Conservation (phyloP, 176 grass and related monocot species). For the Oryza glumipatula region DNA sequence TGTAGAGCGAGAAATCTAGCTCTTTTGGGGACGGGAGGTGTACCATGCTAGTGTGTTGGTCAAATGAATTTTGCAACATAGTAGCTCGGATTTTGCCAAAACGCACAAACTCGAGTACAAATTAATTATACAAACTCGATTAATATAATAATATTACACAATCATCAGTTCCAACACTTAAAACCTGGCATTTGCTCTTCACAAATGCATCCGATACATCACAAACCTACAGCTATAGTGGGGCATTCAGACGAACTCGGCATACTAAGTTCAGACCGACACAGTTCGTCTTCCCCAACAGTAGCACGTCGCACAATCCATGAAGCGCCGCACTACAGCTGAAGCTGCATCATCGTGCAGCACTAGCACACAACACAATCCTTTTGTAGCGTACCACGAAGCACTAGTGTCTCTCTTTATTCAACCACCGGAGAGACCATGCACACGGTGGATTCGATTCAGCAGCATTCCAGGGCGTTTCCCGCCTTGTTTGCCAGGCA, state of each 20-base stretch:
- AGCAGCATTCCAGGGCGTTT: slow-evolving; percentile 15
- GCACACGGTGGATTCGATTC: neutral
- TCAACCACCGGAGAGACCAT: neutral
- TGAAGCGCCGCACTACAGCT: neutral
- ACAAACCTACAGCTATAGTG: neutral
- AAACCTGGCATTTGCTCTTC: slow-evolving; percentile 3
- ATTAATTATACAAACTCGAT: neutral
- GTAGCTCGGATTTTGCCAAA: neutral
- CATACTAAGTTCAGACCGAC: neutral
- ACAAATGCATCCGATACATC: neutral
- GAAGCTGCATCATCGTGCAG: slow-evolving; percentile 3
- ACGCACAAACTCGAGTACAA: neutral
- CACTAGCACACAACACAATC: neutral
- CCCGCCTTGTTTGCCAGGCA: slow-evolving; percentile 28
- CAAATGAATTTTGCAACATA: neutral
- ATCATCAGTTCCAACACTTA: neutral
- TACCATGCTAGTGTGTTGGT: no score
- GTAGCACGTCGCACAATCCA: neutral
- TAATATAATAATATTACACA: neutral
- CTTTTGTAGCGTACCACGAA: neutral
- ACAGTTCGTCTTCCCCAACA: neutral
- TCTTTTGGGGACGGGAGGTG: no score
- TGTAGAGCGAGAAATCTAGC: no score
- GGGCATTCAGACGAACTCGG: neutral
- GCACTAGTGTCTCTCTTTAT: neutral